Percentiles rank a stretch among this genome's conserved stretches.
These are phyloP conservation scores for Kazachstania taianensis DNA, from an alignment of 805 yeast species.

Conservation along the genomic window DNA sequence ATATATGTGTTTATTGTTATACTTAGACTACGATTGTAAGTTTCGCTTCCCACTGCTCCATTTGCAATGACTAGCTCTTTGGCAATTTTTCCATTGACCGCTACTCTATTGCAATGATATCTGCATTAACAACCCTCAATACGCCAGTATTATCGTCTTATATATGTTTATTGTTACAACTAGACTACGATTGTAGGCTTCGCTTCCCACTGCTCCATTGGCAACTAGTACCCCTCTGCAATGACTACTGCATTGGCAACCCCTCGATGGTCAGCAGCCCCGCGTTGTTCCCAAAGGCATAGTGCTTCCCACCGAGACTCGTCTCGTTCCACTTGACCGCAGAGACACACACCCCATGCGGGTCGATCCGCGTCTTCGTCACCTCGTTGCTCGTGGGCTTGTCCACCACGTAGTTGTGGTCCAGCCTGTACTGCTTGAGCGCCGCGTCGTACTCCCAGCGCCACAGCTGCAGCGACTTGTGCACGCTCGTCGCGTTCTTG, in stretches of 20 bases:
- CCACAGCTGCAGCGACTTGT: slow-evolving; percentile 28
- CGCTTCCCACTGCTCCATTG: neutral
- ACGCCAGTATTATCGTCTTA: too few relatives aligned
- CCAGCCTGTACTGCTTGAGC: slow-evolving; percentile 34
- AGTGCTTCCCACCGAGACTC: slow-evolving; percentile 35
- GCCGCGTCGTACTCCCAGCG: slow-evolving; percentile 34
- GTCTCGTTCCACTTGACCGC: slow-evolving; percentile 51
- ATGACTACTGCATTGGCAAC: slow-evolving; percentile 5
- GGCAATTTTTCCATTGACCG: too few relatives aligned
- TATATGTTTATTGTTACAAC: too few relatives aligned
- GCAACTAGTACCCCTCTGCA: too few relatives aligned
- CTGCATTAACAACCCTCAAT: too few relatives aligned
- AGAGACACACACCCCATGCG: slow-evolving; percentile 42
- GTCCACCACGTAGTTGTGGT: slow-evolving; percentile 31
- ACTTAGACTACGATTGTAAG: too few relatives aligned
- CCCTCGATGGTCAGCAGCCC: slow-evolving; percentile 25
- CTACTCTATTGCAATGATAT: too few relatives aligned
- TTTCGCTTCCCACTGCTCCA: too few relatives aligned
- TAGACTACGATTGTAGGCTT: neutral
- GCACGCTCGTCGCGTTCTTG: slow-evolving; percentile 22
- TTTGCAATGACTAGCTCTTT: too few relatives aligned
- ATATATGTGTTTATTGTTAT: too few relatives aligned
- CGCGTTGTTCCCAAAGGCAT: slow-evolving; percentile 27
- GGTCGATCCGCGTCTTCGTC: slow-evolving; percentile 31
- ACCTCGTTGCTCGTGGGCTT: slow-evolving; percentile 24